Percentiles rank a stretch among this genome's conserved stretches.
These are phyloP conservation scores for Diutina ranongensis DNA, from an alignment of 1,139 yeast genomes.

Conservation along the genomic window DNA sequence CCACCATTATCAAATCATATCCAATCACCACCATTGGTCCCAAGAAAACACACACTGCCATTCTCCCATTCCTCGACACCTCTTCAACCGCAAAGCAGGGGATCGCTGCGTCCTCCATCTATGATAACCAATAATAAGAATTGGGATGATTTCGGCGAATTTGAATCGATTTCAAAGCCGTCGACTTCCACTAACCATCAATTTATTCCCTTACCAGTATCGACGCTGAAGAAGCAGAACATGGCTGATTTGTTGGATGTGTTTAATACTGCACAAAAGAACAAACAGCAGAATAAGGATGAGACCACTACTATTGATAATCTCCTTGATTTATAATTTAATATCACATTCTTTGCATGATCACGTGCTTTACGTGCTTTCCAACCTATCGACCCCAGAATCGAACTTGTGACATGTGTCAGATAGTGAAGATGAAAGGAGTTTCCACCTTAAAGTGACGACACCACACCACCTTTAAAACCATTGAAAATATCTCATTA, in stretches of 20 bases:
- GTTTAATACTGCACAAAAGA: background rate
- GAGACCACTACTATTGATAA: background rate
- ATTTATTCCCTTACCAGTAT: background rate
- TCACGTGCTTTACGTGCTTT: no score
- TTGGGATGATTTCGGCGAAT: background rate
- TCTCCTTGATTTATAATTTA: background rate
- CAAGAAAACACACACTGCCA: background rate
- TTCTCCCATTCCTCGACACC: background rate
- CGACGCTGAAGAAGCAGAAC: background rate
- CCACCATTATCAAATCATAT: background rate
- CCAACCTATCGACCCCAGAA: no score
- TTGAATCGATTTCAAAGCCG: background rate
- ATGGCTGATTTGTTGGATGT: conserved; percentile 3
- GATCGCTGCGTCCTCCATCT: background rate
- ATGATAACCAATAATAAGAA: background rate
- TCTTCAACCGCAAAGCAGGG: background rate
- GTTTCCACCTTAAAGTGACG: no score
- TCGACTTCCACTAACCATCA: background rate
- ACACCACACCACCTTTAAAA: no score
- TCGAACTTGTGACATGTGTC: no score
- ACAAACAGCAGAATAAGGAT: background rate
- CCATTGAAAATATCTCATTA: no score
- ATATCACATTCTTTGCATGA: no score
- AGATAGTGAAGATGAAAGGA: no score
- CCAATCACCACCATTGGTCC: background rate